Conservation (phyloP, 2,329 filamentous ascomycete species). For the Cladophialophora exuberans region DNA sequence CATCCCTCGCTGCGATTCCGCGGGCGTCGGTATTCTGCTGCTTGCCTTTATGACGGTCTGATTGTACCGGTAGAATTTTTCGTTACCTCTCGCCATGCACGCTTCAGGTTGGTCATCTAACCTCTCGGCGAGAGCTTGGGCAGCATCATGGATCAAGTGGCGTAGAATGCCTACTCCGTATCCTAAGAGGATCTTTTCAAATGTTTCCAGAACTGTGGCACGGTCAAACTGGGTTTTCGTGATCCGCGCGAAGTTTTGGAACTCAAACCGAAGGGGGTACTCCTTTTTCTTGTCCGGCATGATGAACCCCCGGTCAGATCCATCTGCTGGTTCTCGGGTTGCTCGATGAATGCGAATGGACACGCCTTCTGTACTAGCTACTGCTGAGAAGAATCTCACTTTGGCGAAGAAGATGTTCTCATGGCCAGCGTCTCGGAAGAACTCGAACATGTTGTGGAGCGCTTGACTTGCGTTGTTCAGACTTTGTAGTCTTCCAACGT, state of each 20-base stretch:
- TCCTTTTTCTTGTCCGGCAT: not conserved
- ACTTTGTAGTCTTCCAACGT: not conserved
- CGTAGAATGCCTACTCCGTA: not conserved
- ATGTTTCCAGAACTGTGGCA: not conserved
- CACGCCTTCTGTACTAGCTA: not conserved
- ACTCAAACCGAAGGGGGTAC: not conserved
- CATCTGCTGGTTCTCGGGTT: not conserved
- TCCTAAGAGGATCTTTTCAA: not conserved
- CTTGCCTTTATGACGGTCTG: not conserved
- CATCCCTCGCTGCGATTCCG: too few species aligned
- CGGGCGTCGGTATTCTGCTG: too few species aligned
- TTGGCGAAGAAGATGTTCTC: not conserved
- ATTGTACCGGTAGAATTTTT: not conserved
- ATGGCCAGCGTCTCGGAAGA: not conserved
- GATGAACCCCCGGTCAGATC: not conserved
- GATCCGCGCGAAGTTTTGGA: not conserved
- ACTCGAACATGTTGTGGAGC: constrained; percentile 2
- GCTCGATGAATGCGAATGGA: not conserved
- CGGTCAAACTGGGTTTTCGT: not conserved
- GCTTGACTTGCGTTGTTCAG: constrained; percentile 1
- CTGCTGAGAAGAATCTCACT: not conserved
- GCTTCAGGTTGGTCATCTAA: not conserved
- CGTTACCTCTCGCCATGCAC: not conserved
- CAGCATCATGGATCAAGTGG: not conserved
- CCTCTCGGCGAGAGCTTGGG: not conserved